A percentile compares a stretch with the other conserved stretches of the same genome.
Conservation (phyloP, 352 stramenopile genomes). For the Globisporangium barbulae region DNA sequence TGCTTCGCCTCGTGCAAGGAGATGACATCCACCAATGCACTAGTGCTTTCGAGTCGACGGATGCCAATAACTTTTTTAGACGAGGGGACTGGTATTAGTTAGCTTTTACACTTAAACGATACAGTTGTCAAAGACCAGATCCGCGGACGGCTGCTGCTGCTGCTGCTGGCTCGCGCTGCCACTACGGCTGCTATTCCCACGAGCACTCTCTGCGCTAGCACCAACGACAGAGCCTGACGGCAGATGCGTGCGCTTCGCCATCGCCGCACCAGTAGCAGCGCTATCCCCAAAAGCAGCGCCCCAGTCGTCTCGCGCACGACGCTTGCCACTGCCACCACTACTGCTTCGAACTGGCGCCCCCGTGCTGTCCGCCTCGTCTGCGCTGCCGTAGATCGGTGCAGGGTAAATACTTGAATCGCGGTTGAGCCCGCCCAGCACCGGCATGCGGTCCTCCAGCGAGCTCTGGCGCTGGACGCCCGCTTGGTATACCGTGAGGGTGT, state of each 20-base stretch:
- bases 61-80: no score
- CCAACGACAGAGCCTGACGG: not conserved
- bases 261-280: not conserved
- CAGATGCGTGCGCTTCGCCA: not conserved
- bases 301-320: not conserved
- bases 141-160: not conserved
- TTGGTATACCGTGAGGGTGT: constrained; percentile 56
- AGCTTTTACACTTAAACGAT: not conserved
- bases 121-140: not conserved
- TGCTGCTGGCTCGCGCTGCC: not conserved
- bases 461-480: constrained; percentile 4
- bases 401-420: constrained; percentile 19
- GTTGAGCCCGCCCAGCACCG: constrained; percentile 13
- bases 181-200: not conserved
- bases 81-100: not conserved
- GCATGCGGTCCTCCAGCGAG: constrained; percentile 16
- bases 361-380: not conserved
- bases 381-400: not conserved
- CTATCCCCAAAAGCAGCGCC: not conserved
- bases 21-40: no score
- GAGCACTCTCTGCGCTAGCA: not conserved
- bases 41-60: no score
- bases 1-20: no score
- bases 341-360: not conserved
- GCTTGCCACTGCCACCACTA: not conserved